Conservation (phyloP, 176 grass and related monocot species). For the Musa schizocarpa region DNA sequence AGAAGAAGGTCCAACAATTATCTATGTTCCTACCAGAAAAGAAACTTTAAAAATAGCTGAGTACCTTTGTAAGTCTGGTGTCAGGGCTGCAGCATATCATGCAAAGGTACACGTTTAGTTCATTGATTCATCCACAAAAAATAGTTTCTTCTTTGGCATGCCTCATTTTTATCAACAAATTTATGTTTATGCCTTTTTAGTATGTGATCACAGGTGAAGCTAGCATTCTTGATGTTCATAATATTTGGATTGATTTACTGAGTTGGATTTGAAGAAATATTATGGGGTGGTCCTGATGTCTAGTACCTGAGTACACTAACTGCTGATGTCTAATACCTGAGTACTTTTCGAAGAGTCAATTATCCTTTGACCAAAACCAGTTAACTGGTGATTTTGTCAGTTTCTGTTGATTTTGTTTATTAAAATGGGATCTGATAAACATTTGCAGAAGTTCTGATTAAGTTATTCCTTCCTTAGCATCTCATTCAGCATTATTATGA, state of each 20-base stretch:
- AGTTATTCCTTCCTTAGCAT: neutral
- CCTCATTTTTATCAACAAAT: neutral
- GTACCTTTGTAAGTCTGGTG: slow-evolving; percentile 62
- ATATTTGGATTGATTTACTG: too few relatives aligned
- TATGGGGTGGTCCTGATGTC: neutral
- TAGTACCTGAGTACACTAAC: neutral
- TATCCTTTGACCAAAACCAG: neutral
- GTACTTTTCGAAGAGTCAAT: too few relatives aligned
- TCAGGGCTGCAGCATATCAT: slow-evolving; percentile 93
- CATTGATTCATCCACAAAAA: neutral
- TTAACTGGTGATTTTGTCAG: neutral
- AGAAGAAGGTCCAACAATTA: slow-evolving; percentile 72
- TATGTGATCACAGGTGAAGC: neutral
- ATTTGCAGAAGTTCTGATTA: neutral
- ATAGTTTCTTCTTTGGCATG: neutral
- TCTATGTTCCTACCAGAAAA: slow-evolving; percentile 91
- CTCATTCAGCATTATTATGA: neutral
- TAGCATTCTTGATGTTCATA: too few relatives aligned
- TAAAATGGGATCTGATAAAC: neutral
- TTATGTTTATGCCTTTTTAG: neutral
- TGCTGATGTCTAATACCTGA: neutral
- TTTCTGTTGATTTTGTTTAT: neutral
- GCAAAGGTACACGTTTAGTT: slow-evolving; percentile 51
- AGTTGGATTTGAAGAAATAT: neutral
- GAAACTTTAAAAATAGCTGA: slow-evolving; percentile 56